Evolutionary conservation across 371 early-diverging fungal genomes (phyloP).

Genomic region (Smittium culicis): DNA sequence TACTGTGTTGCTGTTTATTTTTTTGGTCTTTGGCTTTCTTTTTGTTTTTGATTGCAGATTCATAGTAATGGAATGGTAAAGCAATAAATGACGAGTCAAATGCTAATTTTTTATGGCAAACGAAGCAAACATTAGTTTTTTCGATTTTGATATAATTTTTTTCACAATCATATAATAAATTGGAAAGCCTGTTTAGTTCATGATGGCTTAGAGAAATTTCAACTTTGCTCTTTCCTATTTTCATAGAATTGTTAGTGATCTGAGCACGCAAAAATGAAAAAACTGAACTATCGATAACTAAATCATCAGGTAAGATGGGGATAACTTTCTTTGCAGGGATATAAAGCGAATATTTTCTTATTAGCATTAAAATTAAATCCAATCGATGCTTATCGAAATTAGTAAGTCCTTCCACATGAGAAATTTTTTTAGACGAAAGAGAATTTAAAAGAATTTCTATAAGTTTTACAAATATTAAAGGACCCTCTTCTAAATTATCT

Average conservation of each 20-base stretch:
- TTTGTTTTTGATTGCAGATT: not conserved
- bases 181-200: not conserved
- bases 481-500: conserved; percentile 14
- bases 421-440: not conserved
- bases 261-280: not conserved
- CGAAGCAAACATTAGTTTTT: not conserved
- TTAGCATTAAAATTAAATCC: not conserved
- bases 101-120: not conserved
- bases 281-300: not conserved
- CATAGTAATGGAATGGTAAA: not conserved
- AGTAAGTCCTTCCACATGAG: not conserved
- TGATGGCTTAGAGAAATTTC: not conserved
- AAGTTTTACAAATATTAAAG: conserved; percentile 22
- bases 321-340: not conserved
- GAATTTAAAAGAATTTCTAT: conserved; percentile 14
- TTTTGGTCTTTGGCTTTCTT: not conserved
- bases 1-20: not conserved
- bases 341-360: not conserved
- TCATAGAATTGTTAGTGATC: not conserved
- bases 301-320: not conserved
- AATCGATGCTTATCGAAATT: not conserved
- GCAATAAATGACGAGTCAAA: not conserved
- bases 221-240: not conserved
- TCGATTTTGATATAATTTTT: not conserved
- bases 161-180: not conserved